Percentiles rank a stretch among this genome's conserved stretches.
Evolutionary conservation across 1,284 basidiomycete genomes (phyloP).

Genomic region (Boletus calvinii): DNA sequence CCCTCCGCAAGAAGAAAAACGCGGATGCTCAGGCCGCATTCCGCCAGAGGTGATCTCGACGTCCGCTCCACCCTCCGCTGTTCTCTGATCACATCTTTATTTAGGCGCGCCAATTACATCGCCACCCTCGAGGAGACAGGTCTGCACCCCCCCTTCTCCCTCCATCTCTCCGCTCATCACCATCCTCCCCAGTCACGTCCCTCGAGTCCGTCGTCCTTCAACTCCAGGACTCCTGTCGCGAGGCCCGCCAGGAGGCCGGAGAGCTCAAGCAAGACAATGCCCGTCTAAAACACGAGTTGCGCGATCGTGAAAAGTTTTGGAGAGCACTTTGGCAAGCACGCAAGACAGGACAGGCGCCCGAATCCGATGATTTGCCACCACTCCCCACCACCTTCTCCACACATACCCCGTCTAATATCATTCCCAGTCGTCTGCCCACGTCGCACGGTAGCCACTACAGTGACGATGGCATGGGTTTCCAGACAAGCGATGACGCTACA

Average conservation of each 20-base stretch:
- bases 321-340: constrained; percentile 60
- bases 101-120: constrained; percentile 78
- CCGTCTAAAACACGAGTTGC: constrained; percentile 58
- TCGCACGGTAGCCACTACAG: constrained; percentile 41
- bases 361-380: constrained; percentile 58
- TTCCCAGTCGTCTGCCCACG: constrained; percentile 24
- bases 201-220: constrained; percentile 78
- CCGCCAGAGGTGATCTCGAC: constrained; percentile 32
- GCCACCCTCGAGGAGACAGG: constrained; percentile 86
- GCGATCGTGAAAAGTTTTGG: constrained; percentile 72
- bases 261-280: constrained; percentile 64
- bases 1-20: constrained; percentile 80
- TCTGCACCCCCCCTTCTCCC: constrained; percentile 35
- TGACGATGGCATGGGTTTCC: constrained; percentile 42
- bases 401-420: constrained; percentile 23
- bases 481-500: constrained; percentile 45
- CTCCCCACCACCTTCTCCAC: constrained; percentile 44
- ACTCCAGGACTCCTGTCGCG: constrained; percentile 75
- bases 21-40: constrained; percentile 68
- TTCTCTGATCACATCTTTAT: constrained; percentile 43
- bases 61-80: not conserved
- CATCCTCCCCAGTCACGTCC: constrained; percentile 53
- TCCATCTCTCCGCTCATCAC: constrained; percentile 20
- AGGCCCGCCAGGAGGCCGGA: constrained; percentile 54
- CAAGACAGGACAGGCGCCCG: constrained; percentile 52